Evolutionary conservation across 768 basidiomycete species (phyloP).

Genomic region (Amanita rubescens): DNA sequence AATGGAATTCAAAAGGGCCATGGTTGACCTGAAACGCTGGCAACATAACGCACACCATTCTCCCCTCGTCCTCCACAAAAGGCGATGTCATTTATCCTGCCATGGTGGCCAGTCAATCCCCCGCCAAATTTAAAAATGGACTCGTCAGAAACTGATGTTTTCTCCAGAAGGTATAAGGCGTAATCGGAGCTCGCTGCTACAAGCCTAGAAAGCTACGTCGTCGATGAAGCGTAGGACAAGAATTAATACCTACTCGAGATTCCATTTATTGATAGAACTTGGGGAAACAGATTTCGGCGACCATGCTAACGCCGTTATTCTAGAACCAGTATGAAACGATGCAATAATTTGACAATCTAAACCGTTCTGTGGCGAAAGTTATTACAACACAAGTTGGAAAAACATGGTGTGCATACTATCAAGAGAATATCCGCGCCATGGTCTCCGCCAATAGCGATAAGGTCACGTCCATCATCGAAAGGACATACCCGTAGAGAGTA

Average conservation of each 20-base stretch:
- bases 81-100: constrained; percentile 66
- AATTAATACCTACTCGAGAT: constrained; percentile 54
- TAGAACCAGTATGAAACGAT: constrained; percentile 65
- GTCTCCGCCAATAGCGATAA: constrained; percentile 68
- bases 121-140: constrained; percentile 67
- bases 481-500: constrained; percentile 56
- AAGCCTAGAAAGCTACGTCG: constrained; percentile 38
- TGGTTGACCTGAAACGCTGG: constrained; percentile 64
- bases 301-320: constrained; percentile 73
- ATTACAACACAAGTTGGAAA: constrained; percentile 7
- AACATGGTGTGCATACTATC: constrained; percentile 38
- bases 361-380: constrained; percentile 26
- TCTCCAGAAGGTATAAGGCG: constrained; percentile 63
- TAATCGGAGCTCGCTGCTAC: constrained; percentile 62
- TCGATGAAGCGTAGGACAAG: constrained; percentile 3
- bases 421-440: constrained; percentile 59
- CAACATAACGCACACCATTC: constrained; percentile 67
- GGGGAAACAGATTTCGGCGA: constrained; percentile 66
- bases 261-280: constrained; percentile 55
- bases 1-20: not conserved
- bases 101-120: constrained; percentile 76
- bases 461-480: constrained; percentile 56
- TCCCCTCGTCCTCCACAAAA: constrained; percentile 72
- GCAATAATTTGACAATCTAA: constrained; percentile 46
- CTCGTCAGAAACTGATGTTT: constrained; percentile 39